These are phyloP conservation scores for Aspergillus awamori DNA, from an alignment of 2,329 filamentous ascomycete genomes.

Conservation along the genomic window DNA sequence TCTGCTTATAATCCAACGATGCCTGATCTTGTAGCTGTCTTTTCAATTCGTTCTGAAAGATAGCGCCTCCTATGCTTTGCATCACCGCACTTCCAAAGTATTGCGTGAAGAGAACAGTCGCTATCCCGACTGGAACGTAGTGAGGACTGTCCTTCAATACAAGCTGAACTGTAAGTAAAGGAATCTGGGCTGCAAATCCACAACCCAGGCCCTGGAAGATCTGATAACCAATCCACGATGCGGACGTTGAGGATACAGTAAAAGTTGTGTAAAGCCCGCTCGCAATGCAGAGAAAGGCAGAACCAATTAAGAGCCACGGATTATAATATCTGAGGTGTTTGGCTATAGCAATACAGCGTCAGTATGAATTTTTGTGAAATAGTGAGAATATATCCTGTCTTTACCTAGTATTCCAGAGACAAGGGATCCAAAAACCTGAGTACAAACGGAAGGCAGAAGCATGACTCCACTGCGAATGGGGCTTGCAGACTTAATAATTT, in stretches of 20 bases:
- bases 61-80: slow-evolving; percentile 14
- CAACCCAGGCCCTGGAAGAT: slow-evolving; percentile 19
- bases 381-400: too few relatives aligned
- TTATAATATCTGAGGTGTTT: too few relatives aligned
- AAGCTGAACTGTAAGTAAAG: slow-evolving; percentile 15
- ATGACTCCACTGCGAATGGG: too few relatives aligned
- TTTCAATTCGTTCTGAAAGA: slow-evolving; percentile 14
- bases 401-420: too few relatives aligned
- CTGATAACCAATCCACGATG: slow-evolving; percentile 15
- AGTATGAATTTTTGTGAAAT: too few relatives aligned
- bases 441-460: too few relatives aligned
- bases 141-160: slow-evolving; percentile 11
- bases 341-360: too few relatives aligned
- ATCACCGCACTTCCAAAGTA: slow-evolving; percentile 19
- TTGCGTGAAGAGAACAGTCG: slow-evolving; percentile 15
- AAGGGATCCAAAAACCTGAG: too few relatives aligned
- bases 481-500: too few relatives aligned
- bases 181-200: slow-evolving; percentile 13
- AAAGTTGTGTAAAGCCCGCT: too few relatives aligned
- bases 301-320: too few relatives aligned
- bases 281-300: too few relatives aligned
- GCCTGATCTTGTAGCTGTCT: slow-evolving; percentile 10
- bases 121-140: slow-evolving; percentile 12
- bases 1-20: slow-evolving; percentile 4
- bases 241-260: neutral